Base-by-base conservation (phyloP, 1,139 yeast species). In the Williopsis jadinii region DNA sequence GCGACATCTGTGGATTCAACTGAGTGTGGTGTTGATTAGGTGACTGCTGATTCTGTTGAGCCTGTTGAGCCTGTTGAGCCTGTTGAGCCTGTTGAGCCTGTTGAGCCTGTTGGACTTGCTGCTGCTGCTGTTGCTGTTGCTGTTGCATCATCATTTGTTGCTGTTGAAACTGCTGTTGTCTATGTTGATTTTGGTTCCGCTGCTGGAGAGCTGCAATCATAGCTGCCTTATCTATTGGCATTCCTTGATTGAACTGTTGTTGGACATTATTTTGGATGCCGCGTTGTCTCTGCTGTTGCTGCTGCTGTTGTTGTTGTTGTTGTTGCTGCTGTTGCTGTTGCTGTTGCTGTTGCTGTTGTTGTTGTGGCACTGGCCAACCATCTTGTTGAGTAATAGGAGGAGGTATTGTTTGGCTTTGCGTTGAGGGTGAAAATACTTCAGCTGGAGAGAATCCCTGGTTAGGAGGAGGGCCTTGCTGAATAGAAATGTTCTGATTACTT, bases 181-280 rank as follows among this genome's bases (percentile, higher is more conserved):
- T 41, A n/a, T 44, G 32, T 30, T 47, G 41, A 37, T 47, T 53
- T 38, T 56, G 62, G 37, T 49, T 48, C 8, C 58, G 53, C 34
- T 61, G 63, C 41, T 60, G 64, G 19, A 62, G 43, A 24, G 63
- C 62, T 5, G 64, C 62, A 36, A 62, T 54, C 63, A 61, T 60
- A 2, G 65, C 63, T 30, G 62, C 60, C 39, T 63, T 59, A 35
- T 61, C 64, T 44, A 59, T 50, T 11, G 58, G 51, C 11, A 47
- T 46, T 30, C 47, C 50, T 15, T 48, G 48, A 34, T 47, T 47
- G 35, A 49, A 45, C 40, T 43, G 48, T 31, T 48, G 47, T 27
- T 38, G 39, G 15, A 14, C 26, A n/a, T 14, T 41, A 34, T 30
- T 43, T 46, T 34, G 48, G 40, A 11, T 36, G 35, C 32, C 10